Evolutionary conservation across 1,284 basidiomycete genomes (phyloP).

Genomic region (Salmacisia buchloeana): DNA sequence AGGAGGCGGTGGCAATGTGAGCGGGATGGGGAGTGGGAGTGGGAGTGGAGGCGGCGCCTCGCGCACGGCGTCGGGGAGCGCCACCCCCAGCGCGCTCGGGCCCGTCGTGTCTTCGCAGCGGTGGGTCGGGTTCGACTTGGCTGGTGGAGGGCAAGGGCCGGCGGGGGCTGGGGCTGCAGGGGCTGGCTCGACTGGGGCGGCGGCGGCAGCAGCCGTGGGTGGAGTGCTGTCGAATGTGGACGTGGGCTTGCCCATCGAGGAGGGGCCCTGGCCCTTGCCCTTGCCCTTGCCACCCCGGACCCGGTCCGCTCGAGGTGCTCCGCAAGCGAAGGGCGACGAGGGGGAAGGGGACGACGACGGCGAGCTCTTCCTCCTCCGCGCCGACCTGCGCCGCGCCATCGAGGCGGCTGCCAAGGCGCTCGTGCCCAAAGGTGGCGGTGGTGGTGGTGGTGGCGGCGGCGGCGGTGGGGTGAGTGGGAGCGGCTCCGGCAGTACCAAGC

Average conservation of each 20-base stretch:
- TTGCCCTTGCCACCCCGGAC: no score
- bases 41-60: not conserved
- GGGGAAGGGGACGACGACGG: constrained; percentile 21
- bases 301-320: no score
- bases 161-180: not conserved
- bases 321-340: constrained; percentile 40
- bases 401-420: constrained; percentile 29
- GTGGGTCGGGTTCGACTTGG: not conserved
- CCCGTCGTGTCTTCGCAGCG: not conserved
- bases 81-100: not conserved
- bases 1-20: not conserved
- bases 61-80: not conserved
- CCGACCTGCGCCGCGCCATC: constrained; percentile 40
- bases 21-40: no score
- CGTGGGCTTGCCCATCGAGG: no score
- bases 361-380: constrained; percentile 11
- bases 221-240: not conserved
- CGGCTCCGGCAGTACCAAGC: no score
- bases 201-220: no score
- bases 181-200: not conserved
- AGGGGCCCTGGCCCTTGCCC: no score
- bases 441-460: no score
- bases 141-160: not conserved
- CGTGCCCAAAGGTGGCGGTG: constrained; percentile 3
- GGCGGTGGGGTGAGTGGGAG: no score